Evolutionary conservation across 1,284 basidiomycete species (phyloP).

Genomic region (Golubevia sp.): DNA sequence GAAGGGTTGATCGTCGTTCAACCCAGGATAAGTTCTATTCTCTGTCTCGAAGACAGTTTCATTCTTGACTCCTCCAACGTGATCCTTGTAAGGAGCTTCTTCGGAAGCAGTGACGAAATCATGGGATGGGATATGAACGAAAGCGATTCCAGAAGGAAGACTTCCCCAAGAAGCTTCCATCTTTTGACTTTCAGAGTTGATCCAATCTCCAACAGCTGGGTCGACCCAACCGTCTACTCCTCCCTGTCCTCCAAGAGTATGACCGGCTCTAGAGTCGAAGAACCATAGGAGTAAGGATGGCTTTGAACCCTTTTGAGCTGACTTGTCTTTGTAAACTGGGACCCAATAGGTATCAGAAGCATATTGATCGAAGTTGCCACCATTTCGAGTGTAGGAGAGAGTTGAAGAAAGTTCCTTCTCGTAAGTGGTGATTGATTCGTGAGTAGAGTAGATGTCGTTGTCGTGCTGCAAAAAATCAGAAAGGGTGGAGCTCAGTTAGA

Average conservation of each 20-base stretch:
- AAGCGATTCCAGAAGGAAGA: slow-evolving; percentile 11
- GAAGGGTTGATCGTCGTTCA: slow-evolving; percentile 15
- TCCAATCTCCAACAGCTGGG: slow-evolving; percentile 10
- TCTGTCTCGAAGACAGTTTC: slow-evolving; percentile 5
- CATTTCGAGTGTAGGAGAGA: slow-evolving; percentile 11
- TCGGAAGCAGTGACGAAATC: not conserved
- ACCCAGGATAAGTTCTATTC: slow-evolving; percentile 5
- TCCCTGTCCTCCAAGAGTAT: slow-evolving; percentile 3
- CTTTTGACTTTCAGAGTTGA: slow-evolving; percentile 1
- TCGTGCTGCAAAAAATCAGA: not conserved
- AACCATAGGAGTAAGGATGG: slow-evolving; percentile 12
- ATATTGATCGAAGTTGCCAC: slow-evolving; percentile 7
- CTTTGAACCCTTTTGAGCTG: not conserved
- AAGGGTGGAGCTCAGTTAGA: not conserved
- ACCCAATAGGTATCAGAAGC: slow-evolving; percentile 16
- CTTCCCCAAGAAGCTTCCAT: slow-evolving; percentile 7
- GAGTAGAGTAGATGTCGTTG: slow-evolving; percentile 15
- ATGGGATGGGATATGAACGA: slow-evolving; percentile 14
- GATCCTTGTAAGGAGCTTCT: slow-evolving; percentile 3
- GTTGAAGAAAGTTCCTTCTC: slow-evolving; percentile 7
- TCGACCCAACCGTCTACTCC: slow-evolving; percentile 14
- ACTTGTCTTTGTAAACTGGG: slow-evolving; percentile 2
- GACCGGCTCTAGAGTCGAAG: slow-evolving; percentile 14
- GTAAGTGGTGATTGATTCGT: slow-evolving; percentile 5
- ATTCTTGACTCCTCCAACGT: slow-evolving; percentile 11